Evolutionary conservation across 179 eudicot species (phyloP), one percentile per base, ranked within the genome.

Genomic region (Kewa caespitosa): DNA sequence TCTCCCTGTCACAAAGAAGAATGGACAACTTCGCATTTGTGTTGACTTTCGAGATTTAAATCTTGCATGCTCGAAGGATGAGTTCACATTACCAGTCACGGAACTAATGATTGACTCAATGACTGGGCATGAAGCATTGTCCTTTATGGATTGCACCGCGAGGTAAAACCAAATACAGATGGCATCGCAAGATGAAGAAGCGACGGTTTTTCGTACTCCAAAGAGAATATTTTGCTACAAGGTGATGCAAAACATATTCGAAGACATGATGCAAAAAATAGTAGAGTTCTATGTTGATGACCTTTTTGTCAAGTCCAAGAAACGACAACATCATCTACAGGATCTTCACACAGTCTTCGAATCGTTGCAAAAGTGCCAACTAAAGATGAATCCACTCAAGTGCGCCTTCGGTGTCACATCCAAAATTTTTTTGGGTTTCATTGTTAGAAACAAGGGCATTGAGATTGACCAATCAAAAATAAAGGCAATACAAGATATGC

Each of bases 401-500:
- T 52, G 59, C 15, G 42, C 31, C 2, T 70, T 70, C 13, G 62
- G 74, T 6, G 65, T 66, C 27, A 50, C 50, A 0, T n/a, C 37
- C 38, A 1, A 52, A 65, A 50, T 65, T 65, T 6, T 75, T 25
- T 22, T 66, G 7, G 78, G 57, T 32, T 46, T 75, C 38, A 23
- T 75, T 0, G 78, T 75, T 6, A 6, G 27, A 14, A 36, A 50
- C 27, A 32, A 37, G 14, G 78, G 78, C 20, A 75, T 75, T 34
- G 50, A 74, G n/a, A 33, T 74, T 25, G 70, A 64, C 32, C 62
- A 33, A 10, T 22, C 70, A 7, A 74, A 74, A 6, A 48, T 64
- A 48, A 75, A 48, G 13, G 78, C 63, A 2, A 74, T 74, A 0
- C 25, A 63, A n/a, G 71, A 74, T 0, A 66, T 66, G 50, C 72